Conservation (phyloP, 768 basidiomycete species). For the Austroboletus eburneus region DNA sequence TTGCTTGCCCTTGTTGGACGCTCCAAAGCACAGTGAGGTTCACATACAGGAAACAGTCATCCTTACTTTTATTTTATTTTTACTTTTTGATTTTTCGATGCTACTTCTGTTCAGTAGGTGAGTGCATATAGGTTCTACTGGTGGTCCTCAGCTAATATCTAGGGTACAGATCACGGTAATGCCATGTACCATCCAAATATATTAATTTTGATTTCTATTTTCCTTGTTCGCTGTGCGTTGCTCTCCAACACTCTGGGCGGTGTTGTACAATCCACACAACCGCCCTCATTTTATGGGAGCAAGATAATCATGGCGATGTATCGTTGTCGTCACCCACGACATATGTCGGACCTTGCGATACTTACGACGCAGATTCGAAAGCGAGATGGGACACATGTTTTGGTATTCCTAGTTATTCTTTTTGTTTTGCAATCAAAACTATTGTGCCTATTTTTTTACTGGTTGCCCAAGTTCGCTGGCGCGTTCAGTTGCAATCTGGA, state of each 20-base stretch:
- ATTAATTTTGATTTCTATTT: background rate
- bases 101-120: conserved; percentile 19
- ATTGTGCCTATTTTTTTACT: conserved; percentile 38
- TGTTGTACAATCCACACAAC: conserved; percentile 63
- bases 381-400: conserved; percentile 31
- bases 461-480: conserved; percentile 83
- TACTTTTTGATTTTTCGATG: too few relatives aligned
- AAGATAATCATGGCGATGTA: conserved; percentile 41
- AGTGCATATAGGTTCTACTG: conserved; percentile 1
- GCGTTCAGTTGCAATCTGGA: conserved; percentile 89
- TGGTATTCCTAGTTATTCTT: background rate
- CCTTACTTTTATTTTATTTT: too few relatives aligned
- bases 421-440: background rate
- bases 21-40: conserved; percentile 41
- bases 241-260: conserved; percentile 98
- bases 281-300: conserved; percentile 98
- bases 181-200: conserved; percentile 1
- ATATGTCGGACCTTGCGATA: conserved; percentile 32
- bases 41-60: conserved; percentile 52
- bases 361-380: conserved; percentile 32
- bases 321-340: conserved; percentile 30
- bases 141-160: background rate
- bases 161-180: background rate
- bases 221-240: conserved; percentile 26
- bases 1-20: conserved; percentile 25